Percentiles rank a stretch among this genome's conserved stretches.
phyloP scores from a whole-genome alignment of 2,329 filamentous ascomycete genomes.

The Ophiobolus disseminans region DNA sequence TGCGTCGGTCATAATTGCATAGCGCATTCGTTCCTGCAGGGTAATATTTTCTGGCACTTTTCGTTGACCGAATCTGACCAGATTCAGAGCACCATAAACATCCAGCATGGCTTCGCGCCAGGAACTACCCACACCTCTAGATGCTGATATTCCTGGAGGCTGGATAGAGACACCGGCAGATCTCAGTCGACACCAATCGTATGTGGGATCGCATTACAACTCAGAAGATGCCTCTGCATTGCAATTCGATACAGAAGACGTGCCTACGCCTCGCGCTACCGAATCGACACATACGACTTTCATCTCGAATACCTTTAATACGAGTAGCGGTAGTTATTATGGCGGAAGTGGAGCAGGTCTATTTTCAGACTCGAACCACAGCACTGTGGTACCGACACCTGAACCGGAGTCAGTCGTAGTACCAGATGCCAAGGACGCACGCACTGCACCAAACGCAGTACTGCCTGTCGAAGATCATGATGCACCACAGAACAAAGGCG shows the following conservation, averaged over 20 bases:
- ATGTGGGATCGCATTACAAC: conserved; percentile 23
- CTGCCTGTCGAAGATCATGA: neutral
- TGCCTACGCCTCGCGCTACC: conserved; percentile 1
- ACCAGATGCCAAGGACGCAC: conserved; percentile 5
- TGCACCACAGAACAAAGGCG: neutral
- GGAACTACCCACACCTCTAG: conserved; percentile 42
- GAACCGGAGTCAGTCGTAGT: conserved; percentile 1
- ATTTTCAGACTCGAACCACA: conserved; percentile 19
- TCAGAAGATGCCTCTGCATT: too few species aligned
- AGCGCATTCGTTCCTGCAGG: conserved; percentile 3
- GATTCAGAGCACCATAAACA: conserved; percentile 4
- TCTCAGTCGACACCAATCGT: conserved; percentile 30
- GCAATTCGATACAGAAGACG: conserved; percentile 14
- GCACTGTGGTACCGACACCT: conserved; percentile 16
- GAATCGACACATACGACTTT: conserved; percentile 12
- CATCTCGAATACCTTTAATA: conserved; percentile 30
- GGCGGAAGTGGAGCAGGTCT: conserved; percentile 12
- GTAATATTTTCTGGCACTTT: neutral
- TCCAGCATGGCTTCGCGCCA: conserved; percentile 33
- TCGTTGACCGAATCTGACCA: neutral
- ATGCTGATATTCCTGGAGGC: conserved; percentile 43
- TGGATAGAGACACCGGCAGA: conserved; percentile 47
- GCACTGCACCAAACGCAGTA: neutral
- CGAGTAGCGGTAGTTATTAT: conserved; percentile 21
- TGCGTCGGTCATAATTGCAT: neutral